These are phyloP conservation scores for Tetracladium setigerum DNA, from an alignment of 495 filamentous ascomycete species.

Conservation along the genomic window DNA sequence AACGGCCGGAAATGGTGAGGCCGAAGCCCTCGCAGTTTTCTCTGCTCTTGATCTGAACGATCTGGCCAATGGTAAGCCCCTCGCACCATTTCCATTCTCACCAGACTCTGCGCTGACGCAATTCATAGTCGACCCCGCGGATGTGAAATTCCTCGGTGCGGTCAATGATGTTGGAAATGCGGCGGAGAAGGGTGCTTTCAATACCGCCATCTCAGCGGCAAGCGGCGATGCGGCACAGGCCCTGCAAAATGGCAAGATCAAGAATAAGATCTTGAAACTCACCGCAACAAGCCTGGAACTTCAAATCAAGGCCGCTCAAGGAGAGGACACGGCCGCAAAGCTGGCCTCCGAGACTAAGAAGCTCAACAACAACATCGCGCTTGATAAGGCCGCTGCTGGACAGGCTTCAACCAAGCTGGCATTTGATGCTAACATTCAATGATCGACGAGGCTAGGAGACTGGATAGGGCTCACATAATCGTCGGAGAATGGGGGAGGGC, in stretches of 20 bases:
- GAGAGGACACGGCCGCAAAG: conserved; percentile 1
- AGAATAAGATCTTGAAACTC: conserved; percentile 48
- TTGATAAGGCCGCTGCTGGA: conserved; percentile 26
- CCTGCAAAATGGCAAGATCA: conserved; percentile 41
- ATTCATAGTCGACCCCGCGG: conserved; percentile 10
- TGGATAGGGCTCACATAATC: no score
- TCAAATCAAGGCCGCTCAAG: conserved; percentile 20
- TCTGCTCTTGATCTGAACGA: conserved; percentile 16
- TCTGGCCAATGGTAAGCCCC: conserved; percentile 6
- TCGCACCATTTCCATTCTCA: no score
- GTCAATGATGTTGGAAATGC: conserved; percentile 23
- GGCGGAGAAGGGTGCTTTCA: conserved; percentile 23
- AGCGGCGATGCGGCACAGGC: conserved; percentile 18
- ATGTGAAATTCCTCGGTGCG: conserved; percentile 20
- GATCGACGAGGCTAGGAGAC: no score
- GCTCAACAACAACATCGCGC: conserved; percentile 35
- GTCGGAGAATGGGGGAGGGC: no score
- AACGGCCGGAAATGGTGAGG: conserved; percentile 19
- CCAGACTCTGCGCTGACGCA: no score
- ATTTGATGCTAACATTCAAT: no score
- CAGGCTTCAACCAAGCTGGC: conserved; percentile 6
- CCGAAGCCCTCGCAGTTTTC: conserved; percentile 22
- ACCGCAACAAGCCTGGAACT: conserved; percentile 25
- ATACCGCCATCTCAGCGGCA: conserved; percentile 23
- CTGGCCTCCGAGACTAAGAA: conserved; percentile 32